phyloP scores from a whole-genome alignment of 805 yeast genomes.

The Candida maesae region DNA sequence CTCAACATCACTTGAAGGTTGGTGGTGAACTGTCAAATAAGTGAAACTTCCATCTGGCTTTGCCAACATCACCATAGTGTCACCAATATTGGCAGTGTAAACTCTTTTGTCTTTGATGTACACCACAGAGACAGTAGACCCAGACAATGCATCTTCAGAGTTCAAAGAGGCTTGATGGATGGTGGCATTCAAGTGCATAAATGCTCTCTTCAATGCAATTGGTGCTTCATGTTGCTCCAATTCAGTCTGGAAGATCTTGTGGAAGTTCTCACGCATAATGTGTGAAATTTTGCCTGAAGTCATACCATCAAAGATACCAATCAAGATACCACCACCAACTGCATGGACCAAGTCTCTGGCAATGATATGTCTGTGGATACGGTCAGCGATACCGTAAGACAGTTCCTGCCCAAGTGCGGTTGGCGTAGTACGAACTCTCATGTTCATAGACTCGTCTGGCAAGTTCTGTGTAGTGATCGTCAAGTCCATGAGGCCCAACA shows the following conservation, averaged over 20 bases:
- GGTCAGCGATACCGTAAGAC: conserved; percentile 90
- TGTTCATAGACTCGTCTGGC: conserved; percentile 81
- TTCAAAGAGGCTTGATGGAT: conserved; percentile 48
- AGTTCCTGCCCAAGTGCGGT: conserved; percentile 62
- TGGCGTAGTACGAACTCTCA: conserved; percentile 88
- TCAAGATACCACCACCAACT: conserved; percentile 74
- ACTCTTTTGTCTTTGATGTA: conserved; percentile 68
- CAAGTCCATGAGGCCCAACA: conserved; percentile 91
- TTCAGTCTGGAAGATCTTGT: conserved; percentile 64
- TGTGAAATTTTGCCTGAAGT: conserved; percentile 65
- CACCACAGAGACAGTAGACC: conserved; percentile 80
- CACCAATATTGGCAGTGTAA: conserved; percentile 89
- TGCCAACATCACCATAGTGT: conserved; percentile 76
- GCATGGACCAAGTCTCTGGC: conserved; percentile 86
- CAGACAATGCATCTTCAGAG: conserved; percentile 72
- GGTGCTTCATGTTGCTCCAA: conserved; percentile 49
- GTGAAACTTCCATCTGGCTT: conserved; percentile 76
- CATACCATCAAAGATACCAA: conserved; percentile 82
- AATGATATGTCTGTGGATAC: conserved; percentile 67
- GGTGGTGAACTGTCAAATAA: conserved; percentile 73
- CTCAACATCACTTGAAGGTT: conserved; percentile 73
- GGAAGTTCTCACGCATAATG: conserved; percentile 69
- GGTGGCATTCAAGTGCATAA: conserved; percentile 75
- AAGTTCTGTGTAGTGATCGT: conserved; percentile 84
- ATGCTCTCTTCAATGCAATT: conserved; percentile 80